Evolutionary conservation across 768 basidiomycete species (phyloP), one percentile per base, ranked within the genome.

Genomic region (Leccinellum albellum): DNA sequence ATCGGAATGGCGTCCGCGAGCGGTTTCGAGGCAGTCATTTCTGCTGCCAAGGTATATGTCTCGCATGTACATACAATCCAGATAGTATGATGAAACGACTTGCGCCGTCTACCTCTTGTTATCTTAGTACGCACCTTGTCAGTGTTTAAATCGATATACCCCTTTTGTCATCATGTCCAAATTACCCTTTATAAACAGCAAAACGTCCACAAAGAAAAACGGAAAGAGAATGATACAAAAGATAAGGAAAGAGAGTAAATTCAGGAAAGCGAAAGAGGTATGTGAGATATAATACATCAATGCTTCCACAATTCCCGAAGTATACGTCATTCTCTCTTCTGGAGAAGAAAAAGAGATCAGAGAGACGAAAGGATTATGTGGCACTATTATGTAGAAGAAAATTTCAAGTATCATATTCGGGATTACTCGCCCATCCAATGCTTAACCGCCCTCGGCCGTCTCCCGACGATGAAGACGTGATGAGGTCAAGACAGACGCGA

Each of bases 401-500:
- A 10, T 46, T 24, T 49, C 35, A 50, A 29, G 46, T 62, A 61
- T 53, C 42, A 56, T 68, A 73, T 62, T 46, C 23, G 23, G 15
- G 45, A 24, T 3, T 28, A 4, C n/a, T 23, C 21, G 21, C 44
- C 20, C 60, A 35, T 61, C 58, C 59, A 42, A 55, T 58, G 59
- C 64, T 50, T 67, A 66, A 51, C 71, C 73, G 14, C 65, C 64
- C 42, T 78, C 76, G 21, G 78, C 79, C 46, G 63, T 68, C 66
- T 81, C 80, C 54, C 79, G 70, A 42, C 78, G 76, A 61, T 81
- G 79, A 37, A 66, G 55, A 37, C 64, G 71, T 23, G 69, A 67
- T 9, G 68, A 47, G 20, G 63, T 61, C 17, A 72, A 63, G 14
- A 68, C 72, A 50, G 70, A 55, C 49, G 50, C 50, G 7, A 57